These are phyloP conservation scores for Papiliotrema fonsecae DNA, from an alignment of 1,284 basidiomycete species.

Conservation along the genomic window DNA sequence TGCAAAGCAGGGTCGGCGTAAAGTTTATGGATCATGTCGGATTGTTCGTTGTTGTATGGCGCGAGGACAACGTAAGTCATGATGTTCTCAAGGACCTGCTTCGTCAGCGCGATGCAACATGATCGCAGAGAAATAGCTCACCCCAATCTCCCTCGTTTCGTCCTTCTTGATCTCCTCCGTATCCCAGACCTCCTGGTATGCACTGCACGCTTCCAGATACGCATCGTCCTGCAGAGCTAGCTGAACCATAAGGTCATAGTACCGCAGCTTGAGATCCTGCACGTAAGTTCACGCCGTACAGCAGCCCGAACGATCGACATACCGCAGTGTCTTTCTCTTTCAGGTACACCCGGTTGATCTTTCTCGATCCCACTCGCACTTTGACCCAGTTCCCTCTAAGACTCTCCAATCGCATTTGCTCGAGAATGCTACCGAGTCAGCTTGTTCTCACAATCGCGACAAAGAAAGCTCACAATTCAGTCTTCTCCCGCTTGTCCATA, in stretches of 20 bases:
- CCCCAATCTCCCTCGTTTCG: conserved; percentile 65
- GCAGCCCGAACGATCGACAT: conserved; percentile 24
- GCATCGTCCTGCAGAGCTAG: conserved; percentile 77
- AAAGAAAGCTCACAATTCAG: conserved; percentile 62
- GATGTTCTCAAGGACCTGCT: conserved; percentile 82
- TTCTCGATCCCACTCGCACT: conserved; percentile 83
- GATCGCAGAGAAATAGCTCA: conserved; percentile 48
- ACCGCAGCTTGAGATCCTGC: conserved; percentile 92
- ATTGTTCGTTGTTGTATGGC: conserved; percentile 94
- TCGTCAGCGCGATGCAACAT: background rate
- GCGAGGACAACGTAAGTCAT: conserved; percentile 92
- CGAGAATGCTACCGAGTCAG: conserved; percentile 59
- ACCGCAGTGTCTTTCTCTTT: conserved; percentile 85
- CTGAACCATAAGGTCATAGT: conserved; percentile 94
- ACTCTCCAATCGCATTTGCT: conserved; percentile 94
- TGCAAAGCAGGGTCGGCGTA: conserved; percentile 70
- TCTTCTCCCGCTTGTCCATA: conserved; percentile 97
- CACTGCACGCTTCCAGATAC: conserved; percentile 91
- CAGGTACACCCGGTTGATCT: conserved; percentile 91
- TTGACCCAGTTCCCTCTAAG: conserved; percentile 75
- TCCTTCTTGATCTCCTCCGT: conserved; percentile 87
- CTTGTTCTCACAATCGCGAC: background rate
- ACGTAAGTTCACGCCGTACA: conserved; percentile 3
- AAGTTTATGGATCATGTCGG: conserved; percentile 88
- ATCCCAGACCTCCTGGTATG: conserved; percentile 95